A percentile compares a stretch with the other conserved stretches of the same genome.
Conservation (phyloP, 1,139 yeast species). For the Suhomyces choctaworum region DNA sequence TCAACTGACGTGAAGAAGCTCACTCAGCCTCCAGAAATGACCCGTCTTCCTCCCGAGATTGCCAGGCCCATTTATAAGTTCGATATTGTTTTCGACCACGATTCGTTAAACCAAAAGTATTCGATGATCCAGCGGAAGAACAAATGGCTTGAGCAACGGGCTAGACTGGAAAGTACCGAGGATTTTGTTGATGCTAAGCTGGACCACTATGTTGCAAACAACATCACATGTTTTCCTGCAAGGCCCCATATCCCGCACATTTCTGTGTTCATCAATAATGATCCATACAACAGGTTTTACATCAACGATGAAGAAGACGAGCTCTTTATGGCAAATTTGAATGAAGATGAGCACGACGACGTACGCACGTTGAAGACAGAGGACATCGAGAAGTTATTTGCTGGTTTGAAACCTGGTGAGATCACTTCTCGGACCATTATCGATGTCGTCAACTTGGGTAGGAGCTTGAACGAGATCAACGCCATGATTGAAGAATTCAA, state of each 20-base stretch:
- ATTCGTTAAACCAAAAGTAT: conserved; percentile 39
- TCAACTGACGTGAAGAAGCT: conserved; percentile 3
- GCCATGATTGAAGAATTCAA: conserved; percentile 58
- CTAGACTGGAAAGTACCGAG: neutral
- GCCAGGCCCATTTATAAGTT: conserved; percentile 49
- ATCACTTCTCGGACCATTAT: conserved; percentile 9
- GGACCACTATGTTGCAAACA: conserved; percentile 9
- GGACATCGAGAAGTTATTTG: conserved; percentile 9
- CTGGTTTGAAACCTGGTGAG: conserved; percentile 1
- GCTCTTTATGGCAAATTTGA: conserved; percentile 16
- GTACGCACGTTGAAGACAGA: conserved; percentile 1
- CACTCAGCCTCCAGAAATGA: conserved; percentile 48
- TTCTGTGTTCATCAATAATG: conserved; percentile 37
- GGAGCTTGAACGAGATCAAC: conserved; percentile 69
- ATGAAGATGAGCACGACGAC: conserved; percentile 18
- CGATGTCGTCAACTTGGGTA: conserved; percentile 46
- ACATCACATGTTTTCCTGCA: conserved; percentile 15
- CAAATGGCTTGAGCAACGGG: conserved; percentile 3
- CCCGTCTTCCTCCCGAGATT: conserved; percentile 47
- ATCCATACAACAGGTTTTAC: conserved; percentile 32
- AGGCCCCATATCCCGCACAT: conserved; percentile 38
- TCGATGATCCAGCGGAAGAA: conserved; percentile 21
- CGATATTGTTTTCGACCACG: conserved; percentile 48
- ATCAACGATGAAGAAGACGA: conserved; percentile 33
- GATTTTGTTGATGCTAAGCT: conserved; percentile 18